Evolutionary conservation across 1,284 basidiomycete genomes (phyloP).

Genomic region (Anthracocystis walkeri): DNA sequence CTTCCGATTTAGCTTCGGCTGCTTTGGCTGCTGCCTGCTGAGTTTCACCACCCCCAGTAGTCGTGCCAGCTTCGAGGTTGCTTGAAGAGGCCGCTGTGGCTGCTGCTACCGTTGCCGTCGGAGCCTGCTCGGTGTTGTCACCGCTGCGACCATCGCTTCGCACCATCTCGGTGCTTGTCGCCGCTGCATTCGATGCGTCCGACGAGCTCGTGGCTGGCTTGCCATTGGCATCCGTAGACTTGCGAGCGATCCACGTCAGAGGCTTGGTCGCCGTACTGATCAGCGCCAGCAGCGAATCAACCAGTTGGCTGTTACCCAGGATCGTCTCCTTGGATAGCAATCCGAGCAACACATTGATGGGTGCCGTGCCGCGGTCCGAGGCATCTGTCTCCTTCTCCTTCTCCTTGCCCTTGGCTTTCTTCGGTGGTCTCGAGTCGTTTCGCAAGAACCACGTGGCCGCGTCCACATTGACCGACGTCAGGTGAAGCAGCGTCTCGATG

Average conservation of each 20-base stretch:
- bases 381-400: conserved; percentile 48
- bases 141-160: conserved; percentile 25
- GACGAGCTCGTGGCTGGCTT: conserved; percentile 10
- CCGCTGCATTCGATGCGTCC: conserved; percentile 19
- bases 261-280: conserved; percentile 65
- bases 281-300: conserved; percentile 65
- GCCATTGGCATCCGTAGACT: conserved; percentile 21
- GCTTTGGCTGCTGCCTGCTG: neutral
- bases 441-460: conserved; percentile 65
- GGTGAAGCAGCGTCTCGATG: conserved; percentile 63
- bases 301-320: conserved; percentile 60
- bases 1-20: conserved; percentile 1
- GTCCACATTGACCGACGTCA: conserved; percentile 59
- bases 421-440: conserved; percentile 58
- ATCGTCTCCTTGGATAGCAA: conserved; percentile 65
- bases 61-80: neutral
- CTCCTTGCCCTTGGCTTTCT: conserved; percentile 60
- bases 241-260: conserved; percentile 33
- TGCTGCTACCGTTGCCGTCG: conserved; percentile 1
- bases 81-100: neutral
- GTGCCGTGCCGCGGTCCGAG: conserved; percentile 41
- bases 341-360: conserved; percentile 61
- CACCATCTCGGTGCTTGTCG: conserved; percentile 34
- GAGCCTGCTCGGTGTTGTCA: conserved; percentile 6
- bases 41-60: neutral